phyloP scores from a whole-genome alignment of 2,329 filamentous ascomycete species.

The Corniculantispora saksenae region DNA sequence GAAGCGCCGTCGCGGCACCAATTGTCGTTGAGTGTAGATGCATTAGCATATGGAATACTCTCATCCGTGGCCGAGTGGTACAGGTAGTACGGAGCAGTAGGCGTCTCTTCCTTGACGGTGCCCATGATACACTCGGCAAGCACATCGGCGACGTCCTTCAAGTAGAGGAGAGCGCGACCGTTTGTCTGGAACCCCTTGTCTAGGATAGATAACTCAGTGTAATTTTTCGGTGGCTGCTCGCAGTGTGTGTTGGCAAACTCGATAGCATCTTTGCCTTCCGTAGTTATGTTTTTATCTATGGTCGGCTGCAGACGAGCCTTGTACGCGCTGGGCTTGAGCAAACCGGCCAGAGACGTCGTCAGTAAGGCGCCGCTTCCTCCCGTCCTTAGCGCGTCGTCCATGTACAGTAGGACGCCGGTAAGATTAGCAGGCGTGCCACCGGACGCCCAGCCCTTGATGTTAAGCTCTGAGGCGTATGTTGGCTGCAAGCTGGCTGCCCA shows the following conservation, averaged over 20 bases:
- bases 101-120: background rate
- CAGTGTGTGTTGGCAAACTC: background rate
- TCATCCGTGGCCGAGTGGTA: slow-evolving; percentile 9
- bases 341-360: slow-evolving; percentile 34
- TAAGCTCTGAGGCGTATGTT: background rate
- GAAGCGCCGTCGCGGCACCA: slow-evolving; percentile 11
- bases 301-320: background rate
- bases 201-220: background rate
- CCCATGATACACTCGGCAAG: background rate
- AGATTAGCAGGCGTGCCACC: slow-evolving; percentile 4
- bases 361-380: background rate
- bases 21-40: background rate
- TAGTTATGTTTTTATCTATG: background rate
- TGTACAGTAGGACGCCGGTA: background rate
- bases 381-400: background rate
- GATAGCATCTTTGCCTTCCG: background rate
- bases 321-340: slow-evolving; percentile 3
- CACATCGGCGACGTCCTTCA: background rate
- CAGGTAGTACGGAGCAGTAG: background rate
- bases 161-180: background rate
- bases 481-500: background rate
- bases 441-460: background rate
- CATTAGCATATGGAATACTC: slow-evolving; percentile 7
- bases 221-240: background rate
- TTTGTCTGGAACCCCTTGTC: background rate